These are phyloP conservation scores for Zygnema circumcarinatum DNA, from an alignment of 139 green algal genomes.

Conservation along the genomic window DNA sequence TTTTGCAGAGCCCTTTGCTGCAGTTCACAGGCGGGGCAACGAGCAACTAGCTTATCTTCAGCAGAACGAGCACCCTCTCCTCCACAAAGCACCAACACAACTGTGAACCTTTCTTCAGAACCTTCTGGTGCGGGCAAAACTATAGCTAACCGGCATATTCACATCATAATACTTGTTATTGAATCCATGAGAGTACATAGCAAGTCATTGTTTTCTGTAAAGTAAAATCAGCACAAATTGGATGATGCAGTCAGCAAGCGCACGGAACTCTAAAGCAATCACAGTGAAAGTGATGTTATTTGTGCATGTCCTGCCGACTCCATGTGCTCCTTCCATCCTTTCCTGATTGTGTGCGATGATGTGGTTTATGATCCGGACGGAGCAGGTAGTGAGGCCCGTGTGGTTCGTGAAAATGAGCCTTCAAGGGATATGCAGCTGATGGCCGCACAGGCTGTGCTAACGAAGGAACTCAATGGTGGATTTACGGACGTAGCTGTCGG, in stretches of 20 bases:
- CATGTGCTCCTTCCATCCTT: background rate
- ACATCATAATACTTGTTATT: too few species aligned
- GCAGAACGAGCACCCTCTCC: background rate
- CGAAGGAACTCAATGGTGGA: background rate
- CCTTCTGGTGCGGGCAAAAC: background rate
- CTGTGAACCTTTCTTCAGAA: background rate
- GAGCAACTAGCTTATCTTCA: background rate
- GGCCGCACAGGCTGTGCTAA: background rate
- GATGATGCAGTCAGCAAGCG: background rate
- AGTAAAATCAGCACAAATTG: background rate
- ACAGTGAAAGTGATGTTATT: too few species aligned
- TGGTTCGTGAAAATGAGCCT: background rate
- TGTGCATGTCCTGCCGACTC: background rate
- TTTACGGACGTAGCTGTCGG: background rate
- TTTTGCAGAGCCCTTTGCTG: background rate
- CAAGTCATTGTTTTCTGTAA: background rate
- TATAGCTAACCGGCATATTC: background rate
- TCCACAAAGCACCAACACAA: background rate
- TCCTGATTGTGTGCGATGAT: background rate
- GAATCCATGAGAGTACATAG: too few species aligned
- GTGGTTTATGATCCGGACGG: background rate
- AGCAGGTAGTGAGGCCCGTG: background rate
- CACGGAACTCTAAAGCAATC: too few species aligned
- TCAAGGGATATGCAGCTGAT: background rate
- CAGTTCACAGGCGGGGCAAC: background rate